These are phyloP conservation scores for Rhizophagus sp. DNA, from an alignment of 192 early-diverging fungal species.

Conservation along the genomic window DNA sequence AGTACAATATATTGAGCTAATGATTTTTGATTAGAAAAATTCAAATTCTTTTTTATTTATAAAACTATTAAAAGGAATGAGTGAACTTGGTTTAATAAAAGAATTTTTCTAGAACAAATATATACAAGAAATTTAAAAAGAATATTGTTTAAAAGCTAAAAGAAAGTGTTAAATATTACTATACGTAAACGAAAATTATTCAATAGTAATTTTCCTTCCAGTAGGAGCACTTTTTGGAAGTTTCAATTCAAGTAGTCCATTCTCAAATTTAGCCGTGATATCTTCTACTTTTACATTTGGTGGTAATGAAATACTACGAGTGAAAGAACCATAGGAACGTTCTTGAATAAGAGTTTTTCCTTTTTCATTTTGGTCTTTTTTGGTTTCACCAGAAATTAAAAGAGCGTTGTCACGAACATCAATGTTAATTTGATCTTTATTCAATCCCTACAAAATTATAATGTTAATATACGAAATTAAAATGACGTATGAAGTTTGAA, in stretches of 20 bases:
- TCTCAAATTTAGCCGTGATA: constrained; percentile 52
- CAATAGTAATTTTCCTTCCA: constrained; percentile 51
- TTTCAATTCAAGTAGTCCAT: constrained; percentile 54
- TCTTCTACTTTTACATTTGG: constrained; percentile 43
- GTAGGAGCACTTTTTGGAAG: constrained; percentile 43
- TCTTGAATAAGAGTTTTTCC: constrained; percentile 49
- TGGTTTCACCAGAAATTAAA: constrained; percentile 47
- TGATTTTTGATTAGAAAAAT: too few species aligned
- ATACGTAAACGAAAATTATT: too few species aligned
- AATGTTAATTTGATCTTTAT: constrained; percentile 56
- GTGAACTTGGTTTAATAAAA: too few species aligned
- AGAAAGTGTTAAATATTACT: too few species aligned
- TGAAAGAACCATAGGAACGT: constrained; percentile 51
- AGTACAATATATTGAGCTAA: too few species aligned
- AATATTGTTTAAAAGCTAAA: too few species aligned
- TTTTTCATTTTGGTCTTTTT: constrained; percentile 33
- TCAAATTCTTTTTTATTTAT: too few species aligned
- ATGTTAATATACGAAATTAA: too few species aligned
- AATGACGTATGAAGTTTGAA: too few species aligned
- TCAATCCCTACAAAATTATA: constrained; percentile 36
- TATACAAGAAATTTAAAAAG: too few species aligned
- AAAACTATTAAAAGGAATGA: too few species aligned
- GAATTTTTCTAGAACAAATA: too few species aligned
- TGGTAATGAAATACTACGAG: constrained; percentile 50
- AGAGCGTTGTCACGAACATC: constrained; percentile 49